Base-by-base conservation (phyloP, 257 asterid species). In the Solanum sejunctum region DNA sequence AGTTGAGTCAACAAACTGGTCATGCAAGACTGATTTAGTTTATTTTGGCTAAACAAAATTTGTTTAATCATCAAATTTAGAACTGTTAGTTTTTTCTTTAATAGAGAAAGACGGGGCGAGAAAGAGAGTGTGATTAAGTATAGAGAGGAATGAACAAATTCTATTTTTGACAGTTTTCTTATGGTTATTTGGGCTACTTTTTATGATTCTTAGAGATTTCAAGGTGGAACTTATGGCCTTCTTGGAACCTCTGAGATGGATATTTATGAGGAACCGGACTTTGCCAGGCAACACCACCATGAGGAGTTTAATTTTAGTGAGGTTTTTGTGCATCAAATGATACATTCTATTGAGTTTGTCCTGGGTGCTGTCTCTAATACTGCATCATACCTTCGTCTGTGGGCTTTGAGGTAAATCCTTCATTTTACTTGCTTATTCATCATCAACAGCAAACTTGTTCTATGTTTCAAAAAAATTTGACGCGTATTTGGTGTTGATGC, bases 281-380 rank as follows among this genome's bases (percentile, higher is more conserved):
- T 93, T 63, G 91, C 90, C 17, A 92, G 93, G 90, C 94, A 91
- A 84, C 93, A 82, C 84, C 93, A 82, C 71, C 93, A 85, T 18
- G 98, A 93, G 85, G 98, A 93, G 41, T 95, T 95, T 86, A 89
- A 95, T 66, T 95, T 94, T 70, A 94, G 97, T 89, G 99, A 95
- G 90, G 93, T 92, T 49, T 95, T 95, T 86, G 99, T 95, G 91
- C 99, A 95, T 89, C 99, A 94, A 87, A 94, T 94, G 99, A 95
- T 95, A 91, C 99, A 95, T 83, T 80, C 97, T 82, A 95, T 95
- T 82, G 99, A 95, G 91, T 95, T 95, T 81, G 97, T 95, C 47
- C 94, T 95, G 77, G 99, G 99, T 81, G 98, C 99, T 55, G 99
- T 95, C 86, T 94, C 99, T 83, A 95, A 95, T 85, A 95, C 99